These are phyloP conservation scores for Pseudonitzschia delicatissima DNA, from an alignment of 108 stramenopile genomes.

Conservation along the genomic window DNA sequence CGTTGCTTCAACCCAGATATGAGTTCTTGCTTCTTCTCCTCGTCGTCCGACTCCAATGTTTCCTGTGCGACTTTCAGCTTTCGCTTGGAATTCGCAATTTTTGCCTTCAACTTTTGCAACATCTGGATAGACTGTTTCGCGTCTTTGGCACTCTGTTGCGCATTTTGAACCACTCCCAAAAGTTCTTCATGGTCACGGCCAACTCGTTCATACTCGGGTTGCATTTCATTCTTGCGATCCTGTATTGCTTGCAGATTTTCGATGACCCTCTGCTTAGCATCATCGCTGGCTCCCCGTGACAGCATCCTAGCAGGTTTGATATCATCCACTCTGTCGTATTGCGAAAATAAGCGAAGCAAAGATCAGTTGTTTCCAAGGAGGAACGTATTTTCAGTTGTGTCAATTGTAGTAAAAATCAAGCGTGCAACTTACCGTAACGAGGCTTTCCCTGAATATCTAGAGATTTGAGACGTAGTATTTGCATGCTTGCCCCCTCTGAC, in stretches of 20 bases:
- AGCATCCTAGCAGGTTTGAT: constrained; percentile 42
- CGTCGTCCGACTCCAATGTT: constrained; percentile 49
- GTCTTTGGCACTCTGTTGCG: constrained; percentile 21
- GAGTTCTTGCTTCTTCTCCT: constrained; percentile 49
- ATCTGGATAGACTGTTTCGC: constrained; percentile 35
- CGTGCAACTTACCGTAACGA: not conserved
- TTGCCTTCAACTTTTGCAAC: constrained; percentile 30
- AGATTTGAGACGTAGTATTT: constrained; percentile 49
- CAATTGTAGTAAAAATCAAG: not conserved
- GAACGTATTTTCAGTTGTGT: too few relatives aligned
- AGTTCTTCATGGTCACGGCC: constrained; percentile 28
- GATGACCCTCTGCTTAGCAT: constrained; percentile 41
- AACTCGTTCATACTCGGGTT: constrained; percentile 36
- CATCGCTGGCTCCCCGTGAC: constrained; percentile 55
- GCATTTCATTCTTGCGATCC: constrained; percentile 28
- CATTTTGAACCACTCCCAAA: constrained; percentile 33
- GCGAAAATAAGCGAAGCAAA: not conserved
- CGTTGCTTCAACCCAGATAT: constrained; percentile 47
- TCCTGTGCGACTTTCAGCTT: constrained; percentile 60
- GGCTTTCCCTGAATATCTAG: constrained; percentile 46
- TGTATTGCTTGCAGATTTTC: constrained; percentile 33
- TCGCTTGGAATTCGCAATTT: constrained; percentile 40
- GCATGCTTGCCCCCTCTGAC: constrained; percentile 33
- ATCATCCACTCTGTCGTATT: constrained; percentile 25
- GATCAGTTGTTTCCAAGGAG: too few relatives aligned